These are phyloP conservation scores for Microglena sp. DNA, from an alignment of 139 green algal species.

Conservation along the genomic window DNA sequence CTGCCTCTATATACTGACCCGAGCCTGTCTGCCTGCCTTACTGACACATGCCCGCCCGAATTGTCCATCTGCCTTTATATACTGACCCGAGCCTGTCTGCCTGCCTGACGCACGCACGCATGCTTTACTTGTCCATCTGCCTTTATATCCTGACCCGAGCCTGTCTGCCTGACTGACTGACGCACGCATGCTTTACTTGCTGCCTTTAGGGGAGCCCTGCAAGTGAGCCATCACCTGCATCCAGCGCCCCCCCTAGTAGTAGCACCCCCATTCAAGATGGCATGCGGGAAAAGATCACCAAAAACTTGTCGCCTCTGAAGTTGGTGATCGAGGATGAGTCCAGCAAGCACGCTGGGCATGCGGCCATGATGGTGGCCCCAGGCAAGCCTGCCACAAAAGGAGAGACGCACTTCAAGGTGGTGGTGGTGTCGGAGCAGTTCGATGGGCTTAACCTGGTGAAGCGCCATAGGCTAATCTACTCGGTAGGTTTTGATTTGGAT, in stretches of 20 bases:
- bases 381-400: conserved; percentile 20
- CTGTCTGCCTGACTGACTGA: not conserved
- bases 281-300: conserved; percentile 26
- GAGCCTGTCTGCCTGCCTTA: not conserved
- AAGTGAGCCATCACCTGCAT: not conserved
- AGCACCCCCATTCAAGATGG: conserved; percentile 19
- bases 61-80: no score
- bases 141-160: not conserved
- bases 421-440: conserved; percentile 24
- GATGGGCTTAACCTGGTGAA: conserved; percentile 23
- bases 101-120: not conserved
- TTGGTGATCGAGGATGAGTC: conserved; percentile 25
- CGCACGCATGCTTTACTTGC: not conserved
- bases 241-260: conserved; percentile 1
- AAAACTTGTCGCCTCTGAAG: conserved; percentile 13
- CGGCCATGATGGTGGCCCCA: conserved; percentile 1
- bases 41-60: not conserved
- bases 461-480: no score
- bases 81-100: no score
- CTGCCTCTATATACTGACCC: not conserved
- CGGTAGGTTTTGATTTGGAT: no score
- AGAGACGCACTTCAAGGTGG: conserved; percentile 35
- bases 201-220: no score
- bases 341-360: conserved; percentile 24
- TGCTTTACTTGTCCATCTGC: not conserved